Evolutionary conservation across 805 yeast species (phyloP).

Genomic region (Sugiyamaella smithiae): DNA sequence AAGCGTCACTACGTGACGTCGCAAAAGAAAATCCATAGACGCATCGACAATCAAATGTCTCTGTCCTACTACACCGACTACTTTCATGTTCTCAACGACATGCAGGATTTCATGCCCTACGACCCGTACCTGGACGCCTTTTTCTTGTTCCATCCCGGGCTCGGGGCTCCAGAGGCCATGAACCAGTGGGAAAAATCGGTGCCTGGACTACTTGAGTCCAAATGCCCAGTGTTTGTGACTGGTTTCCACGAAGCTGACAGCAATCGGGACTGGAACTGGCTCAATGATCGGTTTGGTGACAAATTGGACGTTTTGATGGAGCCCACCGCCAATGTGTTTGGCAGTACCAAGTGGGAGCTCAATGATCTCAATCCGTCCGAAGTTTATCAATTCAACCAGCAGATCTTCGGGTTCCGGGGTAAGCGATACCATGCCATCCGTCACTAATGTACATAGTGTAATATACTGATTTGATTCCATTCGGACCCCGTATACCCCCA

Average conservation of each 20-base stretch:
- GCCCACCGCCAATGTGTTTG: conserved; percentile 67
- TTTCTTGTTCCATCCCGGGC: conserved; percentile 94
- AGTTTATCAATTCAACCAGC: conserved; percentile 87
- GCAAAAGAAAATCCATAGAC: conserved; percentile 52
- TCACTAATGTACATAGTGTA: conserved; percentile 9
- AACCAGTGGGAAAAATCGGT: conserved; percentile 82
- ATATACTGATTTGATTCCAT: too few relatives aligned
- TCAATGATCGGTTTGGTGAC: conserved; percentile 59
- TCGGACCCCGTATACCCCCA: too few relatives aligned
- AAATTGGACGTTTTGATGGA: conserved; percentile 82
- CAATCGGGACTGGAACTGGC: conserved; percentile 66
- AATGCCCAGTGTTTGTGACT: conserved; percentile 87
- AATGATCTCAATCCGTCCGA: conserved; percentile 92
- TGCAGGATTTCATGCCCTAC: conserved; percentile 94
- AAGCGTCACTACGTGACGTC: conserved; percentile 58
- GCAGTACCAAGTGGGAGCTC: conserved; percentile 90
- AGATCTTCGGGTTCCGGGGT: conserved; percentile 89
- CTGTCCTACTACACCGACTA: conserved; percentile 84
- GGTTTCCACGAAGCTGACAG: conserved; percentile 81
- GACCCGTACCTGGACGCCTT: conserved; percentile 94
- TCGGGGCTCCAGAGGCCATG: conserved; percentile 74
- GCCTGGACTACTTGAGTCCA: conserved; percentile 85
- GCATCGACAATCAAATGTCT: conserved; percentile 70
- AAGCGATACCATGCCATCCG: conserved; percentile 88
- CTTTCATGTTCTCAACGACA: conserved; percentile 86